Evolutionary conservation across 345 rosid genomes (phyloP).

Genomic region (Eucalyptus sp.): DNA sequence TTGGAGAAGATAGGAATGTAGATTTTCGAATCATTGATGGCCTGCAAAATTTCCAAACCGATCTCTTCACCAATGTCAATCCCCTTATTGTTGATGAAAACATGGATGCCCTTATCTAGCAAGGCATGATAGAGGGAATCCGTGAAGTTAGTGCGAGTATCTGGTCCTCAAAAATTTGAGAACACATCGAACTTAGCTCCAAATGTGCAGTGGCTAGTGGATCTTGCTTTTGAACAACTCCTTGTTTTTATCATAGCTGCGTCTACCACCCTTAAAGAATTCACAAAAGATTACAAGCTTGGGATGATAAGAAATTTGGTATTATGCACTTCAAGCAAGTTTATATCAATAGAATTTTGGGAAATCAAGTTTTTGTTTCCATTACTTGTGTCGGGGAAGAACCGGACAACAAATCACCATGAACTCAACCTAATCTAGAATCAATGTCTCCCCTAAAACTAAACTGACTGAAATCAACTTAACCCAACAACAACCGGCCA

Average conservation of each 20-base stretch:
- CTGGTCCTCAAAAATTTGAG: rapidly evolving
- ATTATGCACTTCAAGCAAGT: background rate
- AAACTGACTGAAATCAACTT: rapidly evolving
- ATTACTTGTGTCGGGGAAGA: too few relatives aligned
- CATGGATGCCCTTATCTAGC: background rate
- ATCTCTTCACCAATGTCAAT: background rate
- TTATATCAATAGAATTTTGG: too few relatives aligned
- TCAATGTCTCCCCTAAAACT: too few relatives aligned
- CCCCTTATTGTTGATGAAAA: background rate
- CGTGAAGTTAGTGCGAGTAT: background rate
- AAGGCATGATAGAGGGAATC: background rate
- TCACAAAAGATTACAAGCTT: too few relatives aligned
- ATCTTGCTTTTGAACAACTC: too few relatives aligned
- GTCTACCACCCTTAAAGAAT: too few relatives aligned
- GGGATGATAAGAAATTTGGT: too few relatives aligned
- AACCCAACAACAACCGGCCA: rapidly evolving
- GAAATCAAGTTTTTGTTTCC: too few relatives aligned
- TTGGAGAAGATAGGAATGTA: background rate
- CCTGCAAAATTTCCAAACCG: too few relatives aligned
- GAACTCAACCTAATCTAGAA: too few relatives aligned
- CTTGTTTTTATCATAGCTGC: too few relatives aligned
- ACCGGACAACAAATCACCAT: too few relatives aligned
- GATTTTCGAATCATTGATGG: background rate
- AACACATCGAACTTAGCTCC: background rate
- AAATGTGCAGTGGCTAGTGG: background rate